Base-by-base conservation (phyloP, 176 grass and related monocot genomes). In the Oryza officinalis region DNA sequence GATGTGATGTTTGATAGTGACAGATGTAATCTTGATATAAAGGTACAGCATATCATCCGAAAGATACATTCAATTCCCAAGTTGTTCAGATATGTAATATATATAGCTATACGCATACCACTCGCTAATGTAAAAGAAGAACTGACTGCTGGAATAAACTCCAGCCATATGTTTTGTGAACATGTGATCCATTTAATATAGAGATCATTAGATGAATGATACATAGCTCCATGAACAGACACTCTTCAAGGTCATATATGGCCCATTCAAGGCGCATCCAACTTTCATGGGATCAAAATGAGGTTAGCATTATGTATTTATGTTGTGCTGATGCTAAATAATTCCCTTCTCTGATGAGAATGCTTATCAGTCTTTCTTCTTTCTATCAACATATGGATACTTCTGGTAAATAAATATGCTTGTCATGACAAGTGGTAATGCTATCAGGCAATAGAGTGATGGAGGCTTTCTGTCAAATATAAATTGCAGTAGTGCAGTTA, bases 391-490 rank as follows among this genome's bases (percentile, higher is more conserved):
- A 77, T 99, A 92, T 28, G 96, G 96, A 88, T 96, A 92, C 74
- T 96, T 99, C 82, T 99, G 96, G 89, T 96, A 99, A 83, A 99
- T 92, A 87, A 95, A 95, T 69, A 99, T 99, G 87, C 96, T 99
- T 80, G 63, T 66, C 49, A 83, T 90, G 30, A 96, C 96, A 63
- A 99, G 91, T 68, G 93, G 93, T 30, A 96, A 75, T 32, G 96
- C 91, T 12, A 86, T 74, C 12, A 99, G 71, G 83, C 96, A 99
- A 64, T 96, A 90, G 7, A 86, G 47, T 20, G 96, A 99, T 11
- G 96, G 96, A 3, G 81, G 91, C 83, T 96, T 92, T 50, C 96
- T 91, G 61, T 96, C 93, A 69, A 99, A 99, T 85, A 96, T 67
- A 81, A 89, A 94, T 37, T 96, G 91, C 46, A 99, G 80, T 13